Conservation (phyloP, 805 yeast genomes). For the Maudiozyma turicensis region DNA sequence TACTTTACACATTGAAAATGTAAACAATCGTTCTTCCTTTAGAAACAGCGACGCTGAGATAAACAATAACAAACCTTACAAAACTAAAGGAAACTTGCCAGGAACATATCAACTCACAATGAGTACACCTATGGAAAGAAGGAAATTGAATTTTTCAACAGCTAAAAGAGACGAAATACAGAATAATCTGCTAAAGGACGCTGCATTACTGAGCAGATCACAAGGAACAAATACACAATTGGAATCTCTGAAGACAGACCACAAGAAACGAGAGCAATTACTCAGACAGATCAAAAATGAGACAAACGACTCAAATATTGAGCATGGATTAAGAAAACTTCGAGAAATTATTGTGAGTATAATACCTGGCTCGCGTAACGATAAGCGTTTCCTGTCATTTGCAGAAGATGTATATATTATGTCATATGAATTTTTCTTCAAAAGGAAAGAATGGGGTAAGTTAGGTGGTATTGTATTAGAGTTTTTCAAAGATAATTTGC, state of each 20-base stretch:
- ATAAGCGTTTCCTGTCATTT: slow-evolving; percentile 10
- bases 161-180: slow-evolving; percentile 15
- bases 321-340: slow-evolving; percentile 26
- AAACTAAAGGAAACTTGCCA: not conserved
- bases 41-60: too few species aligned
- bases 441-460: slow-evolving; percentile 7
- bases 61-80: not conserved
- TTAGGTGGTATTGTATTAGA: slow-evolving; percentile 11
- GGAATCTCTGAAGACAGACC: slow-evolving; percentile 33
- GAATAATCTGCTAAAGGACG: slow-evolving; percentile 25
- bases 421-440: slow-evolving; percentile 12
- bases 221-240: slow-evolving; percentile 39
- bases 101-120: not conserved
- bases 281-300: slow-evolving; percentile 31
- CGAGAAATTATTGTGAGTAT: slow-evolving; percentile 21
- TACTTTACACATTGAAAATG: too few species aligned
- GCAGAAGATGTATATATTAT: slow-evolving; percentile 11
- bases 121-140: slow-evolving; percentile 11
- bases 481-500: slow-evolving; percentile 9
- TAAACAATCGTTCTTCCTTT: too few species aligned
- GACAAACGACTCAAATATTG: slow-evolving; percentile 11
- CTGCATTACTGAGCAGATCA: slow-evolving; percentile 54
- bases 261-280: slow-evolving; percentile 32
- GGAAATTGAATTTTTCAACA: slow-evolving; percentile 30
- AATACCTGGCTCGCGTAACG: slow-evolving; percentile 5